Evolutionary conservation across 2,329 filamentous ascomycete species (phyloP).

Genomic region (Periconia macrospinosa): DNA sequence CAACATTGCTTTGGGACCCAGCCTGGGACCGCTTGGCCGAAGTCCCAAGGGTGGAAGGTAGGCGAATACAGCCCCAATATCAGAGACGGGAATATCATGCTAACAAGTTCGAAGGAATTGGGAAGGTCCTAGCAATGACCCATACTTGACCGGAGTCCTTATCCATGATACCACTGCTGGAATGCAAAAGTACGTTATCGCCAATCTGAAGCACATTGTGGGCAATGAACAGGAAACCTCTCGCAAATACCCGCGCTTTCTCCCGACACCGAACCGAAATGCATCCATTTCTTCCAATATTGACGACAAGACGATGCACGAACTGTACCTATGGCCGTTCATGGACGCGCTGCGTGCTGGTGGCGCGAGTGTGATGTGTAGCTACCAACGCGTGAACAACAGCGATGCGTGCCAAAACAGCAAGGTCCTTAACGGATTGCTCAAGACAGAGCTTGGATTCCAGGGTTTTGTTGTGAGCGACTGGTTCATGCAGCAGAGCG

Average conservation of each 20-base stretch:
- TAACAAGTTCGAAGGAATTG: conserved; percentile 53
- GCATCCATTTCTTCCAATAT: conserved; percentile 59
- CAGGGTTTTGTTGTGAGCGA: conserved; percentile 42
- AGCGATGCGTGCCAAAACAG: conserved; percentile 20
- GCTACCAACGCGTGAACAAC: conserved; percentile 33
- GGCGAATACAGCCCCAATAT: conserved; percentile 66
- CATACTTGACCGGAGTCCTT: conserved; percentile 59
- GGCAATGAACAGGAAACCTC: conserved; percentile 56
- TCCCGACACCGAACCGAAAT: conserved; percentile 43
- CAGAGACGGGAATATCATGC: conserved; percentile 74
- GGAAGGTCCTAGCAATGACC: background rate
- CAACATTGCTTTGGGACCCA: conserved; percentile 70
- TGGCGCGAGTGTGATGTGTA: conserved; percentile 61
- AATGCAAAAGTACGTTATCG: conserved; percentile 57
- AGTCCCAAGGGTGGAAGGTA: conserved; percentile 63
- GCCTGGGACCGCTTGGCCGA: conserved; percentile 69
- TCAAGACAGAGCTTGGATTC: conserved; percentile 53
- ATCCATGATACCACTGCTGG: conserved; percentile 52
- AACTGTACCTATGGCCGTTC: conserved; percentile 67
- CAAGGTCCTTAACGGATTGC: conserved; percentile 48
- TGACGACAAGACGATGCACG: conserved; percentile 64
- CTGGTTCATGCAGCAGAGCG: conserved; percentile 46
- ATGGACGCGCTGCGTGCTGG: conserved; percentile 60
- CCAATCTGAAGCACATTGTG: conserved; percentile 57
- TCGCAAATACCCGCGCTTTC: conserved; percentile 25